Conservation (phyloP, 345 rosid species). For the Adansonia digitata region DNA sequence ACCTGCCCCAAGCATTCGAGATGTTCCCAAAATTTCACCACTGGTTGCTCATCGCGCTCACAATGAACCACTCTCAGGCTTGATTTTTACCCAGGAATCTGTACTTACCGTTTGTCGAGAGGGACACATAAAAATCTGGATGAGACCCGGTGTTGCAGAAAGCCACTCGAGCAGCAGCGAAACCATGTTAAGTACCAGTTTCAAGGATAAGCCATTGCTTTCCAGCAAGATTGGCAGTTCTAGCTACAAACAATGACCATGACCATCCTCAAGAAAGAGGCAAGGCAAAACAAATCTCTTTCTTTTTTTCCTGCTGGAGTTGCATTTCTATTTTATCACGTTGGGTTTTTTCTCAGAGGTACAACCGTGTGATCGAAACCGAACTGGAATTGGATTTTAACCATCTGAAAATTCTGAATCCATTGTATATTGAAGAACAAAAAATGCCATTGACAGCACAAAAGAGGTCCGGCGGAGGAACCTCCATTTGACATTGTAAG, state of each 20-base stretch:
- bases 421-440: constrained; percentile 35
- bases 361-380: constrained; percentile 21
- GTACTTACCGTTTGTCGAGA: constrained; percentile 86
- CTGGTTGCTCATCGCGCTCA: constrained; percentile 85
- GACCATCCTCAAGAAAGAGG: constrained; percentile 18
- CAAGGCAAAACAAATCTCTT: constrained; percentile 11
- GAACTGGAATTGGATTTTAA: constrained; percentile 28
- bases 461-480: constrained; percentile 28
- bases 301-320: constrained; percentile 9
- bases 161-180: constrained; percentile 57
- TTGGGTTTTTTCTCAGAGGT: constrained; percentile 25
- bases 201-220: constrained; percentile 59
- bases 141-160: constrained; percentile 65
- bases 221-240: constrained; percentile 56
- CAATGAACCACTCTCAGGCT: constrained; percentile 88
- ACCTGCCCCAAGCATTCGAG: constrained; percentile 89
- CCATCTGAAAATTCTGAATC: constrained; percentile 29
- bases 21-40: constrained; percentile 91
- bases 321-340: constrained; percentile 27
- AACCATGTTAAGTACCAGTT: constrained; percentile 48
- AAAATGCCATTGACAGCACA: constrained; percentile 30
- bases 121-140: constrained; percentile 95
- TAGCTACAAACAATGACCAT: constrained; percentile 62
- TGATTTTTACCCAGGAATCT: constrained; percentile 85
- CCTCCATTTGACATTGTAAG: constrained; percentile 50